Percentiles rank a stretch among this genome's conserved stretches.
These are phyloP conservation scores for Daldinia eschscholtzii DNA, from an alignment of 2,329 filamentous ascomycete genomes.

Conservation along the genomic window DNA sequence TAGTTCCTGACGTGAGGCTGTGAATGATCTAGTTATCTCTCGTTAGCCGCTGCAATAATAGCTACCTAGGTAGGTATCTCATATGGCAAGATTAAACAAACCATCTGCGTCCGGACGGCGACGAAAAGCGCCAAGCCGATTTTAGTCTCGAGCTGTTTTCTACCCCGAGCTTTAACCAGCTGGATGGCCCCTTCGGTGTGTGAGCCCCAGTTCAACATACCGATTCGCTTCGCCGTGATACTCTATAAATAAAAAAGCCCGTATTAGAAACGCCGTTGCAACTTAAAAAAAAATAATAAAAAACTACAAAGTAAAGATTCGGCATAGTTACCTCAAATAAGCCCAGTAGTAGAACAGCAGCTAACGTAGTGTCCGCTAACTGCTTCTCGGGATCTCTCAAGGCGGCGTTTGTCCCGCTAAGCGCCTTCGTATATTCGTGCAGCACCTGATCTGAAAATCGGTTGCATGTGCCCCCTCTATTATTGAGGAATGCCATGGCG, in stretches of 20 bases:
- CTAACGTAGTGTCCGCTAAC: slow-evolving; percentile 69
- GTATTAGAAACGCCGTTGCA: slow-evolving; percentile 19
- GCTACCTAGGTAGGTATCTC: not conserved
- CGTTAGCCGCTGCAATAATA: not conserved
- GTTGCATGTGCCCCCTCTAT: slow-evolving; percentile 57
- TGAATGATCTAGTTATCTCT: slow-evolving; percentile 63
- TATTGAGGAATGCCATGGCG: slow-evolving; percentile 68
- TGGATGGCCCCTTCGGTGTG: slow-evolving; percentile 75
- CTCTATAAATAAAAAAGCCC: slow-evolving; percentile 49
- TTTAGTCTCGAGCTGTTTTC: slow-evolving; percentile 66
- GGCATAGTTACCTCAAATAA: slow-evolving; percentile 66
- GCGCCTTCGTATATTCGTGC: slow-evolving; percentile 67
- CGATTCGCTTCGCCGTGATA: slow-evolving; percentile 67
- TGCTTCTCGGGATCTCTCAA: slow-evolving; percentile 64
- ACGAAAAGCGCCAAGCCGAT: slow-evolving; percentile 68
- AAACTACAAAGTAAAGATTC: too few relatives aligned
- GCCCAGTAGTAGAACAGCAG: slow-evolving; percentile 70
- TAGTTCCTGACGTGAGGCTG: slow-evolving; percentile 65
- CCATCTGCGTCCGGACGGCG: slow-evolving; percentile 72
- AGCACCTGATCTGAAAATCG: slow-evolving; percentile 59
- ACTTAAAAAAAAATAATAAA: not conserved
- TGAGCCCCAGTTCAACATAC: slow-evolving; percentile 71
- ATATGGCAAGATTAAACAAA: slow-evolving; percentile 49
- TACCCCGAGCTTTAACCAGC: slow-evolving; percentile 69
- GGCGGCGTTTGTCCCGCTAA: slow-evolving; percentile 65